Percentiles rank a stretch among this genome's conserved stretches.
Evolutionary conservation across 1,139 yeast genomes (phyloP).

Genomic region (Starmera stellimalicola): DNA sequence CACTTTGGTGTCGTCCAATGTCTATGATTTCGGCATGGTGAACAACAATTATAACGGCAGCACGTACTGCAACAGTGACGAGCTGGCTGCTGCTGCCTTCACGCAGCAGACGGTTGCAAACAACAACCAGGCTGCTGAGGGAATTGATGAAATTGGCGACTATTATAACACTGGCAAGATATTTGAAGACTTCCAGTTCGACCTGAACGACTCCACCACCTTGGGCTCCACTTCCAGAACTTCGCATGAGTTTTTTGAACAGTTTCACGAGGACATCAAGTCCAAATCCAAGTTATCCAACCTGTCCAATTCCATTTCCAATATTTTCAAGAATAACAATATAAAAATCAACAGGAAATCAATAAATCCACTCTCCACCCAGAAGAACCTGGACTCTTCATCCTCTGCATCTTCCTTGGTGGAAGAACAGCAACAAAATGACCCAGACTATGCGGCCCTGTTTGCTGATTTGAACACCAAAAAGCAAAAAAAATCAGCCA

Average conservation of each 20-base stretch:
- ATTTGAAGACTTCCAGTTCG: conserved; percentile 10
- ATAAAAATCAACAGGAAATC: conserved; percentile 14
- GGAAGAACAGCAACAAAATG: conserved; percentile 2
- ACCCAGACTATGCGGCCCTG: conserved; percentile 20
- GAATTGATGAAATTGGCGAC: not conserved
- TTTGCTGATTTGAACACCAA: conserved; percentile 15
- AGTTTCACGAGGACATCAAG: not conserved
- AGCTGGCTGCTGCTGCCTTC: too few relatives aligned
- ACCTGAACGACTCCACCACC: conserved; percentile 14
- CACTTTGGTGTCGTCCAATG: conserved; percentile 4
- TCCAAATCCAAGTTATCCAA: not conserved
- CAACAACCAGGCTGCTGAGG: not conserved
- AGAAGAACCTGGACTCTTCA: conserved; percentile 11
- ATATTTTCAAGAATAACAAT: conserved; percentile 13
- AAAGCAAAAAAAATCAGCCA: conserved; percentile 12
- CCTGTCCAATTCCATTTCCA: conserved; percentile 14
- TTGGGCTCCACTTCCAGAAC: conserved; percentile 17
- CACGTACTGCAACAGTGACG: too few relatives aligned
- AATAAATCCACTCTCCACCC: conserved; percentile 19
- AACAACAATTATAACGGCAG: too few relatives aligned
- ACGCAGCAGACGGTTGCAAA: too few relatives aligned
- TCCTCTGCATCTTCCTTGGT: too few relatives aligned
- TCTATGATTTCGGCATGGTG: too few relatives aligned
- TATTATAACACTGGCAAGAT: conserved; percentile 6
- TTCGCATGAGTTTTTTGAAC: conserved; percentile 10